phyloP scores from a whole-genome alignment of 768 basidiomycete species.

The Mycena galericulata region DNA sequence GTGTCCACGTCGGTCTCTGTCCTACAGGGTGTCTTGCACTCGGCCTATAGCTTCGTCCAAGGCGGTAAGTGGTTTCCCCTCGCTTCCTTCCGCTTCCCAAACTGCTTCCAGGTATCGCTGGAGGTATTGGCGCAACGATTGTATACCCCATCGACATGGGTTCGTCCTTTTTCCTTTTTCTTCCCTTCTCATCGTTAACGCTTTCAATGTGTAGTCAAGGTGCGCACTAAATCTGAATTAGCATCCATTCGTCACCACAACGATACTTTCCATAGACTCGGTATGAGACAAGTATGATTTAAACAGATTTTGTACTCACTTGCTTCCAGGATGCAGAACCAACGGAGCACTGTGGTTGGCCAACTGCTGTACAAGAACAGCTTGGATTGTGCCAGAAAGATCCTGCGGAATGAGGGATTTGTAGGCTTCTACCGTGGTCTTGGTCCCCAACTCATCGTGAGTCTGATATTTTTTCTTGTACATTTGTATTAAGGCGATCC shows the following conservation, averaged over 20 bases:
- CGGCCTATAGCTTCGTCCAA: constrained; percentile 87
- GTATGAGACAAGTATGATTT: constrained; percentile 48
- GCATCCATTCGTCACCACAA: constrained; percentile 6
- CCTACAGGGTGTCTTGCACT: constrained; percentile 70
- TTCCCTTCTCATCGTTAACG: constrained; percentile 27
- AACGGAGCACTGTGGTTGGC: constrained; percentile 95
- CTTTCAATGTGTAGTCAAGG: constrained; percentile 72
- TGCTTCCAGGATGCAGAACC: constrained; percentile 89
- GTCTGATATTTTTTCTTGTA: constrained; percentile 31
- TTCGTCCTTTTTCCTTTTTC: constrained; percentile 51
- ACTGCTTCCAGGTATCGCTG: constrained; percentile 78
- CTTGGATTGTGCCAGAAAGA: constrained; percentile 92
- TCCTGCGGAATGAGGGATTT: constrained; percentile 94
- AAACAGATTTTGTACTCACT: neutral
- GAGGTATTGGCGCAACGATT: constrained; percentile 95
- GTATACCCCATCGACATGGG: constrained; percentile 97
- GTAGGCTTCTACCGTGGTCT: constrained; percentile 97
- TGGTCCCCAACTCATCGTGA: constrained; percentile 91
- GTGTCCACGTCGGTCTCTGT: constrained; percentile 55
- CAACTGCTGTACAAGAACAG: constrained; percentile 98
- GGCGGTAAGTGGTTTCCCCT: constrained; percentile 66
- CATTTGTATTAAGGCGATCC: constrained; percentile 1
- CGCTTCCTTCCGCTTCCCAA: constrained; percentile 22
- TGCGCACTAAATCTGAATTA: constrained; percentile 47
- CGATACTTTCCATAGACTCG: constrained; percentile 60